A percentile compares a stretch with the other conserved stretches of the same genome.
phyloP scores from a whole-genome alignment of 73 alveolate species.

The Paraurostyla sp. region DNA sequence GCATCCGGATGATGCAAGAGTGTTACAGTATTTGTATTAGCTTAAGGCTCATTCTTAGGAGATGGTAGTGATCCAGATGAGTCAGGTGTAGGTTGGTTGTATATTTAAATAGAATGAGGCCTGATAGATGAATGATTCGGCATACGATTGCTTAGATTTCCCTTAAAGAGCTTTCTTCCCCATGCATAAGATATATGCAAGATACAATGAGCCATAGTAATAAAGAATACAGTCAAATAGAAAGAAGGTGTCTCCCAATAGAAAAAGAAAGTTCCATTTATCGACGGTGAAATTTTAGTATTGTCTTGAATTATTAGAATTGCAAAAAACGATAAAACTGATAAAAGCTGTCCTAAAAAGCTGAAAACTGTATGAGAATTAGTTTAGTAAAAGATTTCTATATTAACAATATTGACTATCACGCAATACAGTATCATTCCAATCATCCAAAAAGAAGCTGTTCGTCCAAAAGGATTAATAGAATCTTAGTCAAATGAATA shows the following conservation, averaged over 20 bases:
- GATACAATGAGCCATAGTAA: background rate
- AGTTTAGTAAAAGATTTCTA: constrained; percentile 78
- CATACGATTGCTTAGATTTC: too few species aligned
- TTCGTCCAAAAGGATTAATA: constrained; percentile 38
- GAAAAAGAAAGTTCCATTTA: constrained; percentile 15
- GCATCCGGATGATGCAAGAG: too few species aligned
- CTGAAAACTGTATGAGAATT: constrained; percentile 31
- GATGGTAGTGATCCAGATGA: too few species aligned
- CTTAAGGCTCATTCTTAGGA: too few species aligned
- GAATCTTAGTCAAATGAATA: constrained; percentile 64
- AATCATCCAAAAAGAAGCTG: constrained; percentile 75
- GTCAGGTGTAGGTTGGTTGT: too few species aligned
- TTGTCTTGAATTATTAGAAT: background rate
- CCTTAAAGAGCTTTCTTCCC: too few species aligned
- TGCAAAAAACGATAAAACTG: constrained; percentile 48
- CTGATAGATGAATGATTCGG: too few species aligned
- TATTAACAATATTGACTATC: constrained; percentile 89
- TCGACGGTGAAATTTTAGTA: background rate
- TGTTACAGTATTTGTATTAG: too few species aligned
- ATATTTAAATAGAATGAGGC: too few species aligned
- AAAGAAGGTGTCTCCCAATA: background rate
- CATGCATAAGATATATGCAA: too few species aligned
- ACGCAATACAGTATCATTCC: constrained; percentile 88
- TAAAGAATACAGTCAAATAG: background rate
- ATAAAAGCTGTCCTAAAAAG: background rate